Evolutionary conservation across 139 green algal species (phyloP), one percentile per base, ranked within the genome.

Genomic region (Picochlorum costavermella): DNA sequence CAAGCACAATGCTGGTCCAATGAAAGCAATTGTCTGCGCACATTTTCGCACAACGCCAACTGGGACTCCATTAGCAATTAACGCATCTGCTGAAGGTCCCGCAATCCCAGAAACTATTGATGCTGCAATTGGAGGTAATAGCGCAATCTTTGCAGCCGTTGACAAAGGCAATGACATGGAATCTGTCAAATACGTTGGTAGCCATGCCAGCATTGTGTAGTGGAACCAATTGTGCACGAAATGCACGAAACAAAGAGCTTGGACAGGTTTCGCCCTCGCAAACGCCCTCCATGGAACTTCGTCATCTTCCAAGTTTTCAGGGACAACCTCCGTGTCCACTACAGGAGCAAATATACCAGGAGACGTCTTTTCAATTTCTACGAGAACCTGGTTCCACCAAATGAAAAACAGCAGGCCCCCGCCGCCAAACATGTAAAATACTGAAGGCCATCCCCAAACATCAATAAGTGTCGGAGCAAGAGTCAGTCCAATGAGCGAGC

Each of bases 151-250:
- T 2, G 81, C 76, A 4, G 91, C 91, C 12, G 83, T 72, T 9
- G 77, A 78, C 17, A 97, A 72, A 76, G 91, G 78, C 12, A 96
- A 75, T 2, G 49, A 60, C n/a, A 98, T 69, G 3, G 80, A 83
- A 60, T 93, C 73, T 0, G 71, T 88, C 64, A 96, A 97, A 79
- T 95, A 98, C 10, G 89, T 94, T 36, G 94, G 94, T 75, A 99
- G 83, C 94, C 94, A 99, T 20, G 94, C 85, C 59, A 96, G 77
- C 80, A 98, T 90, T 14, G 84, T 89, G 83, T 96, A 98, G 63
- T 96, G 84, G 63, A 94, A 89, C 79, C 92, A 98, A 78, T 98
- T 97, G 73, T 96, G 92, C 78, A 83, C 91, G 64, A 97, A 98
- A 79, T 99, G 94, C 2, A 85, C 90, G 73, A 86, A 95, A 12